A percentile compares a stretch with the other conserved stretches of the same genome.
These are phyloP conservation scores for Sarcodon aspratus DNA, from an alignment of 768 basidiomycete species.

Conservation along the genomic window DNA sequence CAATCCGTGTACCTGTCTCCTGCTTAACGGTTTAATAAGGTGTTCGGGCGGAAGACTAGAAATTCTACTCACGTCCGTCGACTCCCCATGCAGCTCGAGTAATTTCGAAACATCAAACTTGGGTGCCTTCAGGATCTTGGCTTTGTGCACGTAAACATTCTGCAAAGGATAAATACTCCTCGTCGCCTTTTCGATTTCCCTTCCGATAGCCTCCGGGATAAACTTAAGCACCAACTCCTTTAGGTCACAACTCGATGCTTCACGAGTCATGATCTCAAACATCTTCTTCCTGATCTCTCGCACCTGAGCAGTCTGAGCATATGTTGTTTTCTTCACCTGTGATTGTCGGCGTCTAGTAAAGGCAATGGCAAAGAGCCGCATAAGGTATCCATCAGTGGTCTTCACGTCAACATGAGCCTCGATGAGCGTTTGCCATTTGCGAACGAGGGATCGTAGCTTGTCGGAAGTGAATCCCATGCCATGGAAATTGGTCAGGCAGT, in stretches of 20 bases:
- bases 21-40: slow-evolving; percentile 21
- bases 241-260: slow-evolving; percentile 90
- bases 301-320: slow-evolving; percentile 91
- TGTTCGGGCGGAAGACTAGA: not conserved
- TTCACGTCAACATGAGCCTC: slow-evolving; percentile 98
- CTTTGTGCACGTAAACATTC: slow-evolving; percentile 98
- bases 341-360: slow-evolving; percentile 96
- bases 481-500: slow-evolving; percentile 99
- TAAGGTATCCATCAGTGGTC: slow-evolving; percentile 98
- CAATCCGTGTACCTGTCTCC: slow-evolving; percentile 93
- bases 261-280: slow-evolving; percentile 97
- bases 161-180: slow-evolving; percentile 97
- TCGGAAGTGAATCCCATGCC: slow-evolving; percentile 99
- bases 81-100: slow-evolving; percentile 93
- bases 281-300: slow-evolving; percentile 99
- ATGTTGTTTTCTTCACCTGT: slow-evolving; percentile 98
- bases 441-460: slow-evolving; percentile 98
- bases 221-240: slow-evolving; percentile 99
- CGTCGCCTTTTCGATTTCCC: slow-evolving; percentile 98
- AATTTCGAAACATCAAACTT: slow-evolving; percentile 95
- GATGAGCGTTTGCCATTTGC: slow-evolving; percentile 99
- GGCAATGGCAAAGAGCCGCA: slow-evolving; percentile 96
- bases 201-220: slow-evolving; percentile 95
- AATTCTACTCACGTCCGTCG: slow-evolving; percentile 66
- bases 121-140: slow-evolving; percentile 97